Base-by-base conservation (phyloP, 225 moss, liverwort and hornwort genomes). In the Antitrichia curtipendula region DNA sequence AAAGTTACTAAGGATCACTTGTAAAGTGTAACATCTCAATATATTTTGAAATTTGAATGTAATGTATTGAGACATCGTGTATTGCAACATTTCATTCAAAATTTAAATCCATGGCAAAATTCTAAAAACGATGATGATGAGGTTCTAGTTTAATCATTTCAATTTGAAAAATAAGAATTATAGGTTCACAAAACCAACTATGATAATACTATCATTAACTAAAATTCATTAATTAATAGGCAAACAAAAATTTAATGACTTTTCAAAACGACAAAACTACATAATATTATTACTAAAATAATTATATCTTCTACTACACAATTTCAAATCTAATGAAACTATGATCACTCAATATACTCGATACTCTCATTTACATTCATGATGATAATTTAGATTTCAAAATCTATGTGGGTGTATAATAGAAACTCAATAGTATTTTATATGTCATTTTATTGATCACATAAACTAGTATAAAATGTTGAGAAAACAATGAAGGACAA, bases 271-370 rank as follows among this genome's bases (percentile, higher is more conserved):
- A 22, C 22, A n/a, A 66, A 66, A n/a, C 5, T 4, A n/a, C n/a
- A 65, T 19, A 60, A 57, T 64, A 12, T 22, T 38, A 66, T n/a
- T n/a, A 66, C 4, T 66, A 22, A 66, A 38, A 22, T 22, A n/a
- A 22, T 7, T 66, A 12, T 38, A n/a, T 38, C n/a, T 66, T 22
- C 12, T n/a, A 7, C 66, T 65, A 20, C 1, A 12, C 22, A n/a
- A 66, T 66, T 66, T 22, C 38, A 66, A 66, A n/a, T 66, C 12
- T n/a, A 66, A 66, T 66, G 7, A n/a, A 66, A 66, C 21, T n/a
- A n/a, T n/a, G 4, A n/a, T n/a, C 5, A 11, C 7, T 11, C 0
- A 36, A 0, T 11, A 66, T 4, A 66, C 1, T n/a, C 7, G 3
- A 45, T 45, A 45, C 45, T 6, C 45, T 45, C 45, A 64, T 64